Evolutionary conservation across 192 early-diverging fungal species (phyloP).

Genomic region (Cetraspora pellucida): DNA sequence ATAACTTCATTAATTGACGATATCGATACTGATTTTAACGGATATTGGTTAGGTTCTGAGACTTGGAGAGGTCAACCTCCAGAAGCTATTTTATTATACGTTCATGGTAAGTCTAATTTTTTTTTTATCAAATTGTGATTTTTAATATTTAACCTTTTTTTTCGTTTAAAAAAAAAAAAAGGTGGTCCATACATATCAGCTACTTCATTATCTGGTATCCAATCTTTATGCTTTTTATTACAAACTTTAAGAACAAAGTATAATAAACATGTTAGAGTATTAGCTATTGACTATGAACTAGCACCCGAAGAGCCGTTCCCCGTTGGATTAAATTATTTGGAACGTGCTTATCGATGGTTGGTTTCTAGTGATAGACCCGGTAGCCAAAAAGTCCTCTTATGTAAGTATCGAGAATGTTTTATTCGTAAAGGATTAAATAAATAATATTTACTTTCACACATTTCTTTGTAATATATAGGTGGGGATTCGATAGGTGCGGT

Average conservation of each 20-base stretch:
- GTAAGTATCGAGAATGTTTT: neutral
- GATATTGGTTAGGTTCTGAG: slow-evolving; percentile 25
- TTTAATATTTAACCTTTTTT: neutral
- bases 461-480: neutral
- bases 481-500: slow-evolving; percentile 10
- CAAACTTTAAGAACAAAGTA: slow-evolving; percentile 7
- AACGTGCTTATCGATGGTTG: slow-evolving; percentile 16
- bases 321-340: neutral
- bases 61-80: neutral
- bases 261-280: slow-evolving; percentile 15
- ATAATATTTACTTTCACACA: neutral
- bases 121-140: neutral
- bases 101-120: slow-evolving; percentile 3
- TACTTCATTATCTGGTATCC: neutral
- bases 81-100: slow-evolving; percentile 18
- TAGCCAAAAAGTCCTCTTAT: slow-evolving; percentile 17
- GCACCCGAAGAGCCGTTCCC: slow-evolving; percentile 19
- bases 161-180: neutral
- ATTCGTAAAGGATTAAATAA: neutral
- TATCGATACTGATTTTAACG: neutral
- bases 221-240: slow-evolving; percentile 23
- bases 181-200: slow-evolving; percentile 5
- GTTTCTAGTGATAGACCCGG: neutral
- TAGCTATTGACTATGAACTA: slow-evolving; percentile 2
- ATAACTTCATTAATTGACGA: neutral